phyloP scores from a whole-genome alignment of 78 protist genomes.

The Pelomyxa schiedti region DNA sequence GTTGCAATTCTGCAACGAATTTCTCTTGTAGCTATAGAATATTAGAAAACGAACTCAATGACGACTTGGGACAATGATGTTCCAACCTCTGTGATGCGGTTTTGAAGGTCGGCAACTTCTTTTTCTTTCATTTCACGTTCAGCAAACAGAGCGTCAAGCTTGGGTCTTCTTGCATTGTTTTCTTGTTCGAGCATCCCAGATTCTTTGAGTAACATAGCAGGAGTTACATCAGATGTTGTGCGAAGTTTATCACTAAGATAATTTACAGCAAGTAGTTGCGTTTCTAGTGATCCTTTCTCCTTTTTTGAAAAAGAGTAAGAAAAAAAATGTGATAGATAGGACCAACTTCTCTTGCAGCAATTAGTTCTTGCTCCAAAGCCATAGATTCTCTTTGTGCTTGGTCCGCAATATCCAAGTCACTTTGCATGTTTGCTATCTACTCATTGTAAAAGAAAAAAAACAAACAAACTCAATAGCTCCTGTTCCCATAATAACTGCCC shows the following conservation, averaged over 20 bases:
- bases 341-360: neutral
- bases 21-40: neutral
- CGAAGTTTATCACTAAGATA: neutral
- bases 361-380: neutral
- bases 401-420: neutral
- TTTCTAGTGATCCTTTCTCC: neutral
- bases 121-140: neutral
- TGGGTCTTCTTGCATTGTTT: neutral
- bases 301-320: neutral
- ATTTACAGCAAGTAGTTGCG: neutral
- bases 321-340: neutral
- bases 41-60: too few relatives aligned
- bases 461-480: too few relatives aligned
- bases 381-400: neutral
- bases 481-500: too few relatives aligned
- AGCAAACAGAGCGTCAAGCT: neutral
- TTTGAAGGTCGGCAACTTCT: neutral
- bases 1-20: neutral
- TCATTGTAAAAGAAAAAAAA: too few relatives aligned
- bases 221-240: neutral
- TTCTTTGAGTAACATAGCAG: neutral
- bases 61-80: too few relatives aligned
- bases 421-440: neutral
- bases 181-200: neutral
- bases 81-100: too few relatives aligned